Percentiles rank a stretch among this genome's conserved stretches.
phyloP scores from a whole-genome alignment of 768 basidiomycete species.

The Galerina sulciceps region DNA sequence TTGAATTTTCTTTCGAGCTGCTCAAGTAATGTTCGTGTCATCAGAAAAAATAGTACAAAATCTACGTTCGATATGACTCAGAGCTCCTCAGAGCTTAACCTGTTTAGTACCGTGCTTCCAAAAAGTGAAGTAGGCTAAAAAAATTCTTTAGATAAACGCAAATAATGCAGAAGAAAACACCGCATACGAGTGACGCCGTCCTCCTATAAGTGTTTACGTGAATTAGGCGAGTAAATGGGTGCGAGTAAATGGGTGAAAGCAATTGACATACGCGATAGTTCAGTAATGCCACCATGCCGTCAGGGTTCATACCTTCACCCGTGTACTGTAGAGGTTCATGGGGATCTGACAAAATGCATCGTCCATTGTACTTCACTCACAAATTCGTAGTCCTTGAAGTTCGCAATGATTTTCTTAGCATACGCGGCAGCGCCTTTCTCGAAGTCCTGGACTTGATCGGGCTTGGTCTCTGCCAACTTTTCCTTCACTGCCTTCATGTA shows the following conservation, averaged over 20 bases:
- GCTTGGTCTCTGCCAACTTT: slow-evolving; percentile 54
- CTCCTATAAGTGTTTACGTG: slow-evolving; percentile 43
- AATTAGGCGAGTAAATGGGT: not conserved
- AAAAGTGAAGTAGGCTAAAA: slow-evolving; percentile 85
- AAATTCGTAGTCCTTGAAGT: slow-evolving; percentile 96
- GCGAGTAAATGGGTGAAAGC: not conserved
- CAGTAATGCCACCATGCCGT: slow-evolving; percentile 92
- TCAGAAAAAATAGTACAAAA: slow-evolving; percentile 14
- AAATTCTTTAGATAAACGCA: slow-evolving; percentile 8
- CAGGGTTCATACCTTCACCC: slow-evolving; percentile 78
- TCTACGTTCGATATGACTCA: slow-evolving; percentile 6
- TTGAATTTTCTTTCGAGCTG: not conserved
- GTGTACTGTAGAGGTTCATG: slow-evolving; percentile 53
- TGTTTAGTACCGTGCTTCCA: slow-evolving; percentile 95
- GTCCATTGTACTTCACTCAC: slow-evolving; percentile 44
- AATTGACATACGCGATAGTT: slow-evolving; percentile 83
- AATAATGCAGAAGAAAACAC: not conserved
- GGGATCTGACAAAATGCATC: not conserved
- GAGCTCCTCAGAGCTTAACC: slow-evolving; percentile 69
- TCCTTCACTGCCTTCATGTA: slow-evolving; percentile 95
- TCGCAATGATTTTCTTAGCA: slow-evolving; percentile 87
- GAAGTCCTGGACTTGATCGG: slow-evolving; percentile 72
- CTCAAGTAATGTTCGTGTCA: not conserved
- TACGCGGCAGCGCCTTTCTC: slow-evolving; percentile 78
- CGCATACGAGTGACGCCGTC: slow-evolving; percentile 83